These are phyloP conservation scores for Rhododendron henanense DNA, from an alignment of 148 eudicot species.

Conservation along the genomic window DNA sequence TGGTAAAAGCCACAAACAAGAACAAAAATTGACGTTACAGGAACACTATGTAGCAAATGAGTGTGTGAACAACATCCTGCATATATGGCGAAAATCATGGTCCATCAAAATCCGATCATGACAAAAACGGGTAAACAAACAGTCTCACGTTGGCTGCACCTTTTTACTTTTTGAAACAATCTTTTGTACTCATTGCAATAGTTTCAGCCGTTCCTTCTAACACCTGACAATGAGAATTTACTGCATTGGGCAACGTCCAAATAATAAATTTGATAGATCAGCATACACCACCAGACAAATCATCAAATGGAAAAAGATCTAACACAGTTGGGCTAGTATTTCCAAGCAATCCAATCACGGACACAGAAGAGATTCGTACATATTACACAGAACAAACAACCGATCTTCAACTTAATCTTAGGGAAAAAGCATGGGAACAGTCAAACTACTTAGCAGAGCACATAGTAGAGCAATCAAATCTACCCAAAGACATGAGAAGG, in stretches of 20 bases:
- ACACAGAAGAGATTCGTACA: not conserved
- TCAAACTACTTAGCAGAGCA: not conserved
- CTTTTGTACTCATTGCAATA: too few relatives aligned
- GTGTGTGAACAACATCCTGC: not conserved
- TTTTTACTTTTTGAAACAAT: too few relatives aligned
- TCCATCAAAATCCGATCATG: not conserved
- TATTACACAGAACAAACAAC: not conserved
- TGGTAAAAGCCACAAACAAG: not conserved
- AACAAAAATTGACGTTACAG: not conserved
- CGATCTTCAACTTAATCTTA: not conserved
- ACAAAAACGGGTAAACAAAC: not conserved
- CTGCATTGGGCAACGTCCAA: not conserved
- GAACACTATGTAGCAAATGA: not conserved
- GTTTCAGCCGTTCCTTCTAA: not conserved
- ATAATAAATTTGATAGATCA: not conserved
- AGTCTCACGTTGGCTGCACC: not conserved
- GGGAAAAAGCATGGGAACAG: not conserved
- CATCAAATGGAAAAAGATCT: not conserved
- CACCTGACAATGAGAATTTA: not conserved
- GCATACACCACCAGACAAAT: not conserved
- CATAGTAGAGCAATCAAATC: not conserved
- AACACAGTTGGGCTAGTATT: not conserved
- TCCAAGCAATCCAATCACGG: not conserved
- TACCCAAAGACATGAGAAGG: not conserved
- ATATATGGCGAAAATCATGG: not conserved